These are phyloP conservation scores for Bisporella sp. DNA, from an alignment of 2,329 filamentous ascomycete genomes.

Conservation along the genomic window DNA sequence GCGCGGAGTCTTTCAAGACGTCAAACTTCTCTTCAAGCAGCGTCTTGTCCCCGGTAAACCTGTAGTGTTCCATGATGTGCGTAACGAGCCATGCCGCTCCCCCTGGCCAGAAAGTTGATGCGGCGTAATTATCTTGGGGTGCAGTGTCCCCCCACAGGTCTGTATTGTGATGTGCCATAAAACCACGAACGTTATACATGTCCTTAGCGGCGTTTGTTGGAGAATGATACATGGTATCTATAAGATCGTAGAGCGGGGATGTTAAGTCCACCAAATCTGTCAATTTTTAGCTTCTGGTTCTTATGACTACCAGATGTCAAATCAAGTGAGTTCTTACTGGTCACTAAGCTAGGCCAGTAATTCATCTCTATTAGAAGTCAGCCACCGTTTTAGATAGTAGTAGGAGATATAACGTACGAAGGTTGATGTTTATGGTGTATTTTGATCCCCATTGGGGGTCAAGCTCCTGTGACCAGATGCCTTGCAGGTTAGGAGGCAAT, in stretches of 20 bases:
- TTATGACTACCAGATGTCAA: too few species aligned
- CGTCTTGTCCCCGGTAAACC: constrained; percentile 25
- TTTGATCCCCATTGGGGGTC: constrained; percentile 30
- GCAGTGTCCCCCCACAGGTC: constrained; percentile 21
- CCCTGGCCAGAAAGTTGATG: constrained; percentile 28
- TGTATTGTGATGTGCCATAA: constrained; percentile 19
- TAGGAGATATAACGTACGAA: too few species aligned
- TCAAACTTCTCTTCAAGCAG: constrained; percentile 24
- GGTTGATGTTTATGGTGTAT: constrained; percentile 33
- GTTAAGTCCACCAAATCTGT: too few species aligned
- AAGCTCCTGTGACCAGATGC: constrained; percentile 30
- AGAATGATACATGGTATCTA: too few species aligned
- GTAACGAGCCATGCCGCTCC: constrained; percentile 31
- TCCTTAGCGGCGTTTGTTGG: constrained; percentile 7
- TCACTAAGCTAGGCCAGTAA: constrained; percentile 25
- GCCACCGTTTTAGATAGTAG: too few species aligned
- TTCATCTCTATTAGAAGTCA: constrained; percentile 28
- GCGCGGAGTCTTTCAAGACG: constrained; percentile 22
- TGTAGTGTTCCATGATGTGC: constrained; percentile 32
- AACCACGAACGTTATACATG: constrained; percentile 16
- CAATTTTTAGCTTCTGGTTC: too few species aligned
- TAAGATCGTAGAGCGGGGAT: too few species aligned
- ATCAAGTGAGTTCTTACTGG: too few species aligned
- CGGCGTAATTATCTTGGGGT: constrained; percentile 13
- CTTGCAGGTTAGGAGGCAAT: constrained; percentile 31